These are phyloP conservation scores for Oryza longistaminata DNA, from an alignment of 176 grass and related monocot genomes.

Conservation along the genomic window DNA sequence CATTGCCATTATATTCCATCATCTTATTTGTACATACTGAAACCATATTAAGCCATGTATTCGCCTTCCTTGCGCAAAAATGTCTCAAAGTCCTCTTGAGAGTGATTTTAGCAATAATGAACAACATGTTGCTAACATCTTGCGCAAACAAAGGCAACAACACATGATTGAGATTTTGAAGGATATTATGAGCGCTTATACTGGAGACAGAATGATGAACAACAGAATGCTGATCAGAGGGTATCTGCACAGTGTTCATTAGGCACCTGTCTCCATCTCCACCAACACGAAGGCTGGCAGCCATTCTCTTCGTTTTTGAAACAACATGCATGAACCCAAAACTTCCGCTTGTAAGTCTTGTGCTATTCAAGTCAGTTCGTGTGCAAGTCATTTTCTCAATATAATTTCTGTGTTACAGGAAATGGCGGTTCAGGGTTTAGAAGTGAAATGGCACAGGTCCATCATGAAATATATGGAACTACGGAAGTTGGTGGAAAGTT, in stretches of 20 bases:
- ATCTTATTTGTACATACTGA: not conserved
- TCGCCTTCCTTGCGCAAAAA: conserved; percentile 55
- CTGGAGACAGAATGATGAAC: conserved; percentile 67
- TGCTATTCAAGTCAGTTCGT: conserved; percentile 32
- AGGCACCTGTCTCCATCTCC: conserved; percentile 49
- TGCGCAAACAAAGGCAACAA: conserved; percentile 69
- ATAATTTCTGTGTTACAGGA: conserved; percentile 49
- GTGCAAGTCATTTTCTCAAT: conserved; percentile 32
- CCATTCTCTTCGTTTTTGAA: conserved; percentile 56
- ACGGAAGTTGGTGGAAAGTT: conserved; percentile 76
- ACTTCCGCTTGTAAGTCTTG: conserved; percentile 47
- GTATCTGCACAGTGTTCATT: conserved; percentile 52
- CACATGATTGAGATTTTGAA: conserved; percentile 65
- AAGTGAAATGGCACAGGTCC: conserved; percentile 78
- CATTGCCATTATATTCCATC: conserved; percentile 4
- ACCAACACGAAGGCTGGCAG: conserved; percentile 56
- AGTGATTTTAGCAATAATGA: conserved; percentile 95
- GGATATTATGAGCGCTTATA: conserved; percentile 54
- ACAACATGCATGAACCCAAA: conserved; percentile 50
- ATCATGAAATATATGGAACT: conserved; percentile 87
- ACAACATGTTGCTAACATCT: conserved; percentile 57
- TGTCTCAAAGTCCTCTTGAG: conserved; percentile 83
- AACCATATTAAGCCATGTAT: not conserved
- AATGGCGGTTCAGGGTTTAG: conserved; percentile 62
- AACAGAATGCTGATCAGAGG: conserved; percentile 51